A percentile compares a stretch with the other conserved stretches of the same genome.
Conservation (phyloP, 2,329 filamentous ascomycete genomes). For the Fusarium tuaranense region DNA sequence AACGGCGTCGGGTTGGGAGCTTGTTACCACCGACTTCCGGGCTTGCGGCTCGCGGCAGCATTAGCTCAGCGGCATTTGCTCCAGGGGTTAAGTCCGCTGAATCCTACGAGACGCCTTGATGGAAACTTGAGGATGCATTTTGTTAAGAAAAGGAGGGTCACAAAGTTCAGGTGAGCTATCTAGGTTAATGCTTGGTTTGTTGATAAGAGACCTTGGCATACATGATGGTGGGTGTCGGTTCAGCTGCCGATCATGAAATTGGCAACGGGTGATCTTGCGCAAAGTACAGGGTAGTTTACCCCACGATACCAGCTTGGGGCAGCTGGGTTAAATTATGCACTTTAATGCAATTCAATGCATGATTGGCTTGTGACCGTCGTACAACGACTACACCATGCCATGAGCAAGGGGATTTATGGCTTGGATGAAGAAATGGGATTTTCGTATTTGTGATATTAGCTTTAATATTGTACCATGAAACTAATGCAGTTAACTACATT, state of each 20-base stretch:
- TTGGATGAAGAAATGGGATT: too few relatives aligned
- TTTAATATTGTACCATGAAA: background rate
- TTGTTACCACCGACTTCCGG: background rate
- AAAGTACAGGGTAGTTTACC: background rate
- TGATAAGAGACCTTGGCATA: background rate
- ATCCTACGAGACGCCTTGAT: background rate
- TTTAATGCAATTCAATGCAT: background rate
- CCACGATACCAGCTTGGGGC: background rate
- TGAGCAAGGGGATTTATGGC: too few relatives aligned
- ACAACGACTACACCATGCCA: background rate
- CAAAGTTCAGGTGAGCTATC: background rate
- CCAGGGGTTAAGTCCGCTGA: background rate
- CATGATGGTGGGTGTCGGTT: background rate
- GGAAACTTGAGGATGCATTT: background rate
- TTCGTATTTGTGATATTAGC: background rate
- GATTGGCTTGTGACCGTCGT: background rate
- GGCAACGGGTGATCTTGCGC: background rate
- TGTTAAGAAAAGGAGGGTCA: background rate
- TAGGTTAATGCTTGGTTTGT: background rate
- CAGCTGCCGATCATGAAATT: background rate
- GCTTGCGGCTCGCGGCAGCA: background rate
- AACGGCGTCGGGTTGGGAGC: background rate
- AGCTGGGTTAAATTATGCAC: background rate
- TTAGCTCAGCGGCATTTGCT: background rate
- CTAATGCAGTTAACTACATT: background rate